These are phyloP conservation scores for Lotmaria passim DNA, from an alignment of 208 protist genomes.

Conservation along the genomic window DNA sequence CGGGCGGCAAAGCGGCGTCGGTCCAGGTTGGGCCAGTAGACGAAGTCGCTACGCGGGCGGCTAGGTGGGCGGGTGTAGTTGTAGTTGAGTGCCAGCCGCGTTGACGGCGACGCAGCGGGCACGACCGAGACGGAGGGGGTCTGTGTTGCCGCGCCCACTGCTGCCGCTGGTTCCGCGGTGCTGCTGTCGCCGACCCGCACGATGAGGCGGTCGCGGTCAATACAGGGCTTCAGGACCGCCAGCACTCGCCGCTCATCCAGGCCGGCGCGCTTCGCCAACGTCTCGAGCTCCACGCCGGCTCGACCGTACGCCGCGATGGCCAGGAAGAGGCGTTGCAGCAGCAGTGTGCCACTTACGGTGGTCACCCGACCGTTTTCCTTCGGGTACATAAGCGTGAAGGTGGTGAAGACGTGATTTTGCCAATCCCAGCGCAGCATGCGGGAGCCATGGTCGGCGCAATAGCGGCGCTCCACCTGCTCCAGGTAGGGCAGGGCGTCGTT, in stretches of 20 bases:
- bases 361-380: constrained; percentile 24
- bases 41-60: constrained; percentile 33
- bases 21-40: constrained; percentile 31
- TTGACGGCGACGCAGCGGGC: background rate
- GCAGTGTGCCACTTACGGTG: constrained; percentile 43
- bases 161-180: too few species aligned
- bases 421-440: constrained; percentile 40
- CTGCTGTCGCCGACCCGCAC: constrained; percentile 7
- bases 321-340: constrained; percentile 47
- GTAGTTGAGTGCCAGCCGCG: constrained; percentile 48
- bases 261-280: constrained; percentile 40
- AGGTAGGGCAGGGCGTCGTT: constrained; percentile 25
- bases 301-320: constrained; percentile 37
- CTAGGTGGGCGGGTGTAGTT: constrained; percentile 23
- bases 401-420: constrained; percentile 30
- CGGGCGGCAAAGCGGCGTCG: constrained; percentile 13
- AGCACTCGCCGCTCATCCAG: constrained; percentile 7
- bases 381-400: constrained; percentile 41
- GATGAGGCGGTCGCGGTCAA: constrained; percentile 35
- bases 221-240: constrained; percentile 14
- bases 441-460: constrained; percentile 17
- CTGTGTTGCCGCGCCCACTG: background rate
- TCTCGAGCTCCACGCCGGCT: constrained; percentile 24
- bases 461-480: constrained; percentile 22
- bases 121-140: background rate